Conservation (phyloP, 345 rosid species). For the Murraya paniculata region DNA sequence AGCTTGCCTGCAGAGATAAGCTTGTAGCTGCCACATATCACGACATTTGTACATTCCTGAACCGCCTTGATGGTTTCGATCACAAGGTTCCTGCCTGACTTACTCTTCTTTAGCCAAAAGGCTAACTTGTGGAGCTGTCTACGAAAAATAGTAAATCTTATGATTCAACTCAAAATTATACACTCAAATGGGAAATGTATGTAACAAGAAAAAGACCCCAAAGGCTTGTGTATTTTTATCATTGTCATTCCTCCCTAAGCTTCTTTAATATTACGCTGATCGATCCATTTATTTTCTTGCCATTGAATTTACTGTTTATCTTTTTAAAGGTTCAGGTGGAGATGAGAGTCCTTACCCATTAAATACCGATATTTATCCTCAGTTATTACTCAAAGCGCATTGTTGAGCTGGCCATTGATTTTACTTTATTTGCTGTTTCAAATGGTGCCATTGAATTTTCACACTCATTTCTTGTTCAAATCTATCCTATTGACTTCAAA, state of each 20-base stretch:
- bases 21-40: conserved; percentile 30
- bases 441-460: background rate
- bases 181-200: background rate
- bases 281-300: background rate
- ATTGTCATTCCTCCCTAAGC: background rate
- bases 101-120: background rate
- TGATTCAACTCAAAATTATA: background rate
- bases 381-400: too few species aligned
- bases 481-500: too few species aligned
- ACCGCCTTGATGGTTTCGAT: background rate
- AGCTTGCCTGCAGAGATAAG: conserved; percentile 76
- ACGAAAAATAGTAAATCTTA: background rate
- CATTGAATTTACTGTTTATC: background rate
- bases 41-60: conserved; percentile 10
- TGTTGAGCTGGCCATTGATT: background rate
- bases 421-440: background rate
- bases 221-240: background rate
- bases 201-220: background rate
- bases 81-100: background rate
- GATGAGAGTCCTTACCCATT: too few species aligned
- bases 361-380: too few species aligned
- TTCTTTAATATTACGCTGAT: background rate
- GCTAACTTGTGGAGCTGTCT: background rate
- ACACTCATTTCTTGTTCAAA: too few species aligned
- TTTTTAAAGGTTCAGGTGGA: too few species aligned